phyloP scores from a whole-genome alignment of 176 grass and related monocot genomes.

The Luzula sylvatica region DNA sequence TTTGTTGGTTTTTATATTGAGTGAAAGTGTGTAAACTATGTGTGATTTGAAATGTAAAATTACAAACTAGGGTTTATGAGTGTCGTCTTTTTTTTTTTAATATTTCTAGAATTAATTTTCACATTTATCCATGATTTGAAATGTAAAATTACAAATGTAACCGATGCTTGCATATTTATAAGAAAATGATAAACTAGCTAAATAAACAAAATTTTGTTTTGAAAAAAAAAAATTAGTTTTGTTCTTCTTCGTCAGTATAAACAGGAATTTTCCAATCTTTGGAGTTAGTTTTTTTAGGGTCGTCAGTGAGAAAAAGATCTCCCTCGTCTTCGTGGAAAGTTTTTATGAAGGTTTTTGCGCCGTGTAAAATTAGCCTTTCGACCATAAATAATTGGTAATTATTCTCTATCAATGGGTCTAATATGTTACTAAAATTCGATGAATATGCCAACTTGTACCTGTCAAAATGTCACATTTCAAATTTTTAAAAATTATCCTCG shows the following conservation, averaged over 20 bases:
- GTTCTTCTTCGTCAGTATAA: conserved; percentile 45
- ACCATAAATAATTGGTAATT: conserved; percentile 92
- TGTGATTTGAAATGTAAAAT: not conserved
- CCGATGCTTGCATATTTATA: not conserved
- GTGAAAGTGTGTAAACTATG: too few relatives aligned
- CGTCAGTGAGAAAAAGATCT: conserved; percentile 81
- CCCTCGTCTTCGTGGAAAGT: conserved; percentile 74
- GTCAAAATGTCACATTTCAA: conserved; percentile 12
- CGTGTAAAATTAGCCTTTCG: conserved; percentile 84
- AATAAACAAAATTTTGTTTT: not conserved
- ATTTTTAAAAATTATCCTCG: not conserved
- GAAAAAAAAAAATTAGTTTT: not conserved
- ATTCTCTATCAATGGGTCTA: conserved; percentile 61
- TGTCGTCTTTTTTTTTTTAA: too few relatives aligned
- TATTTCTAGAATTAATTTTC: too few relatives aligned
- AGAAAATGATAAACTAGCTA: too few relatives aligned
- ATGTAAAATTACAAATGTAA: not conserved
- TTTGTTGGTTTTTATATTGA: too few relatives aligned
- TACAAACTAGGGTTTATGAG: too few relatives aligned
- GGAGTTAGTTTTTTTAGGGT: conserved; percentile 66
- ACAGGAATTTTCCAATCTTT: conserved; percentile 75
- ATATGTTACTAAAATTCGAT: conserved; percentile 72
- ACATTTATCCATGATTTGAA: too few relatives aligned
- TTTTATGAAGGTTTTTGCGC: conserved; percentile 71
- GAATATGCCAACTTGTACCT: conserved; percentile 77